Percentiles rank a stretch among this genome's conserved stretches.
These are phyloP conservation scores for Arthrinium phaeospermum DNA, from an alignment of 2,329 filamentous ascomycete species.

Conservation along the genomic window DNA sequence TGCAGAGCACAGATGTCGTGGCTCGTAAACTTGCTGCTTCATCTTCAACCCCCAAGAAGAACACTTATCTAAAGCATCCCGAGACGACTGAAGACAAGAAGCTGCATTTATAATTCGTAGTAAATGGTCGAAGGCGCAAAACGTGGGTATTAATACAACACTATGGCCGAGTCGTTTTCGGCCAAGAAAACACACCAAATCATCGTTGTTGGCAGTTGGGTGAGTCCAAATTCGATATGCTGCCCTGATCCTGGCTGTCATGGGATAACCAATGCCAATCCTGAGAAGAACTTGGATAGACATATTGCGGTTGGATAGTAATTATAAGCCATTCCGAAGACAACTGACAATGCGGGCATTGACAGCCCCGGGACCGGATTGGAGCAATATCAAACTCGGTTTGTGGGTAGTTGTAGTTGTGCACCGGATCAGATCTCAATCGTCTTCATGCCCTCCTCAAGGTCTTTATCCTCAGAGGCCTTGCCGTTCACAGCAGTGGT, in stretches of 20 bases:
- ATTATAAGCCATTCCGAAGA: background rate
- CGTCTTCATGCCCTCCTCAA: constrained; percentile 63
- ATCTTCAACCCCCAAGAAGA: background rate
- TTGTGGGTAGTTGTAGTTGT: constrained; percentile 41
- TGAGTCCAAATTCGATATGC: background rate
- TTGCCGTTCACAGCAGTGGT: constrained; percentile 44
- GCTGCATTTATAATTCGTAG: constrained; percentile 22
- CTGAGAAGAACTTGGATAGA: background rate
- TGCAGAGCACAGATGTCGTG: constrained; percentile 22
- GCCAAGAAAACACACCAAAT: background rate
- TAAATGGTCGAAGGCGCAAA: constrained; percentile 16
- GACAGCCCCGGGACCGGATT: constrained; percentile 50
- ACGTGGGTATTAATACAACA: constrained; percentile 10
- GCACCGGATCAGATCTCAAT: constrained; percentile 60
- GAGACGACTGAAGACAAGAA: constrained; percentile 25
- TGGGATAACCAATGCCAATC: background rate
- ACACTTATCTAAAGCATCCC: constrained; percentile 16
- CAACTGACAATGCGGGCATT: background rate
- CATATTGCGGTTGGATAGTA: background rate
- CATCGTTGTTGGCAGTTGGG: background rate
- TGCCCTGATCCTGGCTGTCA: background rate
- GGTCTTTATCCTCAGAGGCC: constrained; percentile 45
- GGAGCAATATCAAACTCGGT: constrained; percentile 68
- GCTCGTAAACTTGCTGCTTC: constrained; percentile 20
- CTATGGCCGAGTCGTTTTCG: constrained; percentile 12